Conservation (phyloP, 78 protist species). For the Dictyostelium discoideum region dicty_2.7 NC_007089.4:4070001-4070500, state of each 20-base stretch:
- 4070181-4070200: constrained; percentile 91
- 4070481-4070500: constrained; percentile 78
- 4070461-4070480: constrained; percentile 46
- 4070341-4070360: constrained; percentile 75
- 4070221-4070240: constrained; percentile 83
- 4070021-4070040: constrained; percentile 93
- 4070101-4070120: background rate
- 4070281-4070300: constrained; percentile 85
- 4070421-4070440: background rate
- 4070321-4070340: constrained; percentile 92
- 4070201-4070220: constrained; percentile 81
- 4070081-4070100: constrained; percentile 23
- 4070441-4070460: too few species aligned
- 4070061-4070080: background rate
- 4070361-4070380: constrained; percentile 65
- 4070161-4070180: constrained; percentile 95
- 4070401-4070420: background rate
- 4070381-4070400: background rate
- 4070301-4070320: constrained; percentile 96
- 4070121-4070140: too few species aligned
- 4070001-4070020: constrained; percentile 94
- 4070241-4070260: constrained; percentile 94
- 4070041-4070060: constrained; percentile 74
- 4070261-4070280: constrained; percentile 88
- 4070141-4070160: constrained; percentile 51